These are phyloP conservation scores for Neopestalotiopsis sp. DNA, from an alignment of 2,329 filamentous ascomycete genomes.

Conservation along the genomic window DNA sequence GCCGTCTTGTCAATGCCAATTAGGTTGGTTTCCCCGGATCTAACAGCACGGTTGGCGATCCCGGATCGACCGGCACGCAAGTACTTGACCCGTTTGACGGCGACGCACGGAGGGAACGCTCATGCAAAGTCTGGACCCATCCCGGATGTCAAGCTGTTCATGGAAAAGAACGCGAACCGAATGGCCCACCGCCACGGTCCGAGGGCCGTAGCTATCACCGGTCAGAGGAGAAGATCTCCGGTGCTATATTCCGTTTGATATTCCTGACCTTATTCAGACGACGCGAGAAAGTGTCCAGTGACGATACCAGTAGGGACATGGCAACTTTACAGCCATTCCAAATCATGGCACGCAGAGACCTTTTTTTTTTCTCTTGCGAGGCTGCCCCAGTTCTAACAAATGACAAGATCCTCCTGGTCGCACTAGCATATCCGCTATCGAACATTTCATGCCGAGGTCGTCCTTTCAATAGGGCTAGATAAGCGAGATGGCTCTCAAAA, in stretches of 20 bases:
- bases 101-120: background rate
- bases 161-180: background rate
- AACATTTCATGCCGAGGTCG: background rate
- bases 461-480: background rate
- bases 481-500: background rate
- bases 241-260: background rate
- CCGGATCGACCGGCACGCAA: constrained; percentile 8
- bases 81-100: background rate
- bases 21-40: constrained; percentile 14
- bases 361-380: too few relatives aligned
- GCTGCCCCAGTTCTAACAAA: background rate
- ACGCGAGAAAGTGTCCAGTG: background rate
- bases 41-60: constrained; percentile 5
- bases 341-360: background rate
- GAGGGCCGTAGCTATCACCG: background rate
- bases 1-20: background rate
- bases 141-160: background rate
- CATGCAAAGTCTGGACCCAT: background rate
- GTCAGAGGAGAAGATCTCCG: background rate
- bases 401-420: background rate
- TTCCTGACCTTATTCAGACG: background rate
- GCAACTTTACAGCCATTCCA: background rate
- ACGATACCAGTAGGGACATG: background rate
- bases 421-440: constrained; percentile 1
- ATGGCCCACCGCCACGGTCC: background rate